Conservation (phyloP, 192 early-diverging fungal genomes). For the Entomortierella lignicola region DNA sequence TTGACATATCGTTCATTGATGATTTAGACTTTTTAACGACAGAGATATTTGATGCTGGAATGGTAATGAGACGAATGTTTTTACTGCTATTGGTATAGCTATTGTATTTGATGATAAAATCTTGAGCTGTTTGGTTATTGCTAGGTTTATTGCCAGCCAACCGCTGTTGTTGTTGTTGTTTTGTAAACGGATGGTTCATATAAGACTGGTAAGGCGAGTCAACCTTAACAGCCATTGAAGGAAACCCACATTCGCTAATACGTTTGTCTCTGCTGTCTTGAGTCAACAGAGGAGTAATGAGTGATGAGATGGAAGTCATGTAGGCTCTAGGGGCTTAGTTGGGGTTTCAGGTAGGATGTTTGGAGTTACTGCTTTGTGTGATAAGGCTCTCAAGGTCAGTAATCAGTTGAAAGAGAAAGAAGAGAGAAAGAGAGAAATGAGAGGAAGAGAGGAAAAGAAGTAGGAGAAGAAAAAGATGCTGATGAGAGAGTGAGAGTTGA, state of each 20-base stretch:
- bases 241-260: background rate
- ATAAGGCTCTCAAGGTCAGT: background rate
- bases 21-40: background rate
- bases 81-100: constrained; percentile 45
- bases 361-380: too few relatives aligned
- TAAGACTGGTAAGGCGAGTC: constrained; percentile 33
- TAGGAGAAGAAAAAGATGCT: background rate
- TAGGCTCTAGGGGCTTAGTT: background rate
- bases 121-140: constrained; percentile 8
- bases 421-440: constrained; percentile 2
- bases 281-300: background rate
- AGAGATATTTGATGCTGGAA: constrained; percentile 10
- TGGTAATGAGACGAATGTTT: constrained; percentile 30
- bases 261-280: background rate
- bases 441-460: constrained; percentile 1
- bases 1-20: background rate
- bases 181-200: constrained; percentile 35
- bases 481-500: background rate
- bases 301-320: background rate
- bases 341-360: background rate
- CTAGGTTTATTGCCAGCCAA: background rate
- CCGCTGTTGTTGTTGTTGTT: too few relatives aligned
- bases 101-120: constrained; percentile 28
- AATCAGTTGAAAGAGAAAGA: background rate
- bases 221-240: constrained; percentile 25